Evolutionary conservation across 2,329 filamentous ascomycete genomes (phyloP), one percentile per base, ranked within the genome.

Genomic region (Fusarium liriodendri): DNA sequence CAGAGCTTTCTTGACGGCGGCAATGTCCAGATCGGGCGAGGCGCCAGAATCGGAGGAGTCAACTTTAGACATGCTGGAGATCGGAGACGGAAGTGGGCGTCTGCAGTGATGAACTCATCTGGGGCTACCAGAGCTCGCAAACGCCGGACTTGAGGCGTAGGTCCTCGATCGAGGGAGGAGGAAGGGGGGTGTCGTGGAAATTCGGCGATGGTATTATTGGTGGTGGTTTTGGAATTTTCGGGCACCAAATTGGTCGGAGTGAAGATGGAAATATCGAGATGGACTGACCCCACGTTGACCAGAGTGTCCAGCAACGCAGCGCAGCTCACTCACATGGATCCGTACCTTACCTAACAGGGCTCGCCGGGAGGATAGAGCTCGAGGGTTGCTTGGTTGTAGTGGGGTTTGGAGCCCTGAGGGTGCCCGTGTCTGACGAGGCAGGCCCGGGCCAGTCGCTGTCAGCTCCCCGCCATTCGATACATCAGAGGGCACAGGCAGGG

Each of bases 1-100:
- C 69, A 93, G 82, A 61, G 87, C 88, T 58, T 84, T 82, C 77
- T 85, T 87, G 63, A 84, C 84, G 69, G 85, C 82, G 63, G 81
- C 81, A 75, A 89, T 82, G 81, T 92, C 88, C 72, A 91, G 81
- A 75, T 79, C 79, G 75, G 82, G 78, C 71, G 81, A 76, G 59
- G 73, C 58, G 74, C 75, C 78, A 66, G 85, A 84, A 85, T 85
- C 87, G 87, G 89, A 78, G 74, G 74, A 74, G 64, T 73, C 73
- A 64, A 76, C 66, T 77, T 83, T 80, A 80, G 82, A 82, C 82
- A 84, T 84, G 70, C 70, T 78, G 79, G 63, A 72, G 71, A 77
- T 76, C 66, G 66, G 69, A 76, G 69, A 70, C 61, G 72, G 63
- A 64, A 64, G 58, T 75, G 40, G 55, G 50, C 64, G 60, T 62